Evolutionary conservation across 495 filamentous ascomycete genomes (phyloP).

Genomic region (Aspergillus bridgeri): DNA sequence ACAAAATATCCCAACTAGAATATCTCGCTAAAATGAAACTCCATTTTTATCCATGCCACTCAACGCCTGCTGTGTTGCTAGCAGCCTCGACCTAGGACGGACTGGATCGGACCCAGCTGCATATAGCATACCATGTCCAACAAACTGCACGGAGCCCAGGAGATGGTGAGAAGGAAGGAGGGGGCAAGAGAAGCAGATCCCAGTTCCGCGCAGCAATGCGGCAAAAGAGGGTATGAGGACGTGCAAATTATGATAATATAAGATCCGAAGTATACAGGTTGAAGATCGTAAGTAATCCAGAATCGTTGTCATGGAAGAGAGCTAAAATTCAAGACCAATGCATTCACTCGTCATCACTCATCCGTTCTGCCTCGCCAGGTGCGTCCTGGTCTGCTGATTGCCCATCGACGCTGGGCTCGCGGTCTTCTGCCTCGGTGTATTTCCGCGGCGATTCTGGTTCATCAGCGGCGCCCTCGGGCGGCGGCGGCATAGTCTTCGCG

Average conservation of each 20-base stretch:
- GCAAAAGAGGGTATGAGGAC: slow-evolving; percentile 6
- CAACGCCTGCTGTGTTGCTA: slow-evolving; percentile 18
- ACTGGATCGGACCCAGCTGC: neutral
- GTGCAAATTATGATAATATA: slow-evolving; percentile 1
- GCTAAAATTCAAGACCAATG: neutral
- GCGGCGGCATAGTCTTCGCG: slow-evolving; percentile 34
- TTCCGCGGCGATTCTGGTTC: slow-evolving; percentile 15
- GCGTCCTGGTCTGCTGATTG: slow-evolving; percentile 8
- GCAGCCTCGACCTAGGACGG: slow-evolving; percentile 7
- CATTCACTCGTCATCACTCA: slow-evolving; percentile 23
- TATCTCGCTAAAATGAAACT: slow-evolving; percentile 15
- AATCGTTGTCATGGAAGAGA: neutral
- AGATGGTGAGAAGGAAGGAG: neutral
- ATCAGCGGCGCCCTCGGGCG: slow-evolving; percentile 28
- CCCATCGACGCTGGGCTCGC: slow-evolving; percentile 5
- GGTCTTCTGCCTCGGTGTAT: slow-evolving; percentile 3
- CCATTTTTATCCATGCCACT: slow-evolving; percentile 11
- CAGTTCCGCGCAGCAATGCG: neutral
- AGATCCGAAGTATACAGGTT: slow-evolving; percentile 2
- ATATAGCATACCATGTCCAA: neutral
- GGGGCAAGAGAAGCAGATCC: neutral
- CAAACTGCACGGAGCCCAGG: neutral
- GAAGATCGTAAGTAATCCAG: slow-evolving; percentile 2
- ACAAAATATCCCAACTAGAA: neutral
- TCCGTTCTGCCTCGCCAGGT: slow-evolving; percentile 19